These are phyloP conservation scores for Castanea crenata DNA, from an alignment of 306 rosid species.

Conservation along the genomic window DNA sequence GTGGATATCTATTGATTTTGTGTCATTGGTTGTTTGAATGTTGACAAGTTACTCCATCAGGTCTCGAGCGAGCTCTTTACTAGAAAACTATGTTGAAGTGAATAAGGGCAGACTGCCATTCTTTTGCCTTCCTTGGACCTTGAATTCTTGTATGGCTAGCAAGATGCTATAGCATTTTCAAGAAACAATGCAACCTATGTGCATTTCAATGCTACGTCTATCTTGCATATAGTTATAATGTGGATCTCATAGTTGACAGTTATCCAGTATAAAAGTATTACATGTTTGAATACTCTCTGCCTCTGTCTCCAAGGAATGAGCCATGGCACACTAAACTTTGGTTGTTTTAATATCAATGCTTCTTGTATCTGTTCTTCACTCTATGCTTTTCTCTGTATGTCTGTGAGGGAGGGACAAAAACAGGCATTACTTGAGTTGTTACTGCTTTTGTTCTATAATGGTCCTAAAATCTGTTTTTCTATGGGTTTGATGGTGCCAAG, in stretches of 20 bases:
- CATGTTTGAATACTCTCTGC: not conserved
- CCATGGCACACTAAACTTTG: not conserved
- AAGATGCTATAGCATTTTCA: not conserved
- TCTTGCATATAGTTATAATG: not conserved
- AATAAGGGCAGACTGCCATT: not conserved
- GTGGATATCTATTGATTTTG: not conserved
- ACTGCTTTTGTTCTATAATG: not conserved
- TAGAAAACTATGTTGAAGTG: constrained; percentile 2
- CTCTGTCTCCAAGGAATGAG: not conserved
- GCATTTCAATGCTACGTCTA: not conserved
- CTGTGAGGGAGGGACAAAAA: not conserved
- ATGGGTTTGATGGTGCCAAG: not conserved
- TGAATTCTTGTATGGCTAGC: not conserved
- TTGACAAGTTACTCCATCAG: not conserved
- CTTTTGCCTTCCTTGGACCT: not conserved
- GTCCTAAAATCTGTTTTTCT: not conserved
- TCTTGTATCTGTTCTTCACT: not conserved
- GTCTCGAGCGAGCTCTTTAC: constrained; percentile 1
- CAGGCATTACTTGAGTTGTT: not conserved
- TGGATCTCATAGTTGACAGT: not conserved
- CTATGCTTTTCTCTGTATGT: not conserved
- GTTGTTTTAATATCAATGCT: not conserved
- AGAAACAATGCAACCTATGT: not conserved
- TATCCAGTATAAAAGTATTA: not conserved
- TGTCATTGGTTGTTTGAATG: constrained; percentile 15